These are phyloP conservation scores for Lentinula raphanica DNA, from an alignment of 768 basidiomycete genomes.

Conservation along the genomic window DNA sequence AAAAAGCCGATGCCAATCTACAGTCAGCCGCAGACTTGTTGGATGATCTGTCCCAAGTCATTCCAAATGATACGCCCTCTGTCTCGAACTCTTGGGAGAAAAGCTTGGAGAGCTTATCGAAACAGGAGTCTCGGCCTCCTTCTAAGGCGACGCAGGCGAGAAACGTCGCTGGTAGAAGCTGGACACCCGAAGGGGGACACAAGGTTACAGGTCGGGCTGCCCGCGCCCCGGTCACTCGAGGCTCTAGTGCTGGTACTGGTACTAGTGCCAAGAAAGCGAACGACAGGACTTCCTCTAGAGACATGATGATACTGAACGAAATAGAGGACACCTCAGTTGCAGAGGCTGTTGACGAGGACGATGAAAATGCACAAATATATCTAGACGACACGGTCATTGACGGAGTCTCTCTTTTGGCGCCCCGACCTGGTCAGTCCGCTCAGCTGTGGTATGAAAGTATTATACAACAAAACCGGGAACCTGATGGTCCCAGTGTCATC, in stretches of 20 bases:
- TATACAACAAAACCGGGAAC: background rate
- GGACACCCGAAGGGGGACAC: background rate
- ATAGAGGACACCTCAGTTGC: background rate
- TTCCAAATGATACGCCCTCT: background rate
- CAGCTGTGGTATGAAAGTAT: background rate
- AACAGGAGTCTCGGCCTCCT: background rate
- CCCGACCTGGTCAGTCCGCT: background rate
- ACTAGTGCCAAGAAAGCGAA: background rate
- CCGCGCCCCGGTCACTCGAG: background rate
- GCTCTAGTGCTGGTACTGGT: background rate
- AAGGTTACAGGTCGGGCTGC: background rate
- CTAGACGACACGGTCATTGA: background rate
- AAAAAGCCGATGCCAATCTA: background rate
- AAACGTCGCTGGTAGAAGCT: background rate
- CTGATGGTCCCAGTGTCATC: background rate
- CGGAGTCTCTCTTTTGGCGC: slow-evolving; percentile 2
- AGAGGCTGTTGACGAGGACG: background rate
- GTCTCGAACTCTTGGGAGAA: background rate
- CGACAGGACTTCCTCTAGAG: too few relatives aligned
- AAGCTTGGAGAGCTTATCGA: background rate
- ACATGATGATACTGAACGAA: background rate
- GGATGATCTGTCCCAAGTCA: background rate
- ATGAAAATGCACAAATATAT: background rate
- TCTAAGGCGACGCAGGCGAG: background rate
- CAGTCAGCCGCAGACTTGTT: background rate